Evolutionary conservation across 352 stramenopile species (phyloP), one percentile per base, ranked within the genome.

Genomic region (Globisporangium splendens): DNA sequence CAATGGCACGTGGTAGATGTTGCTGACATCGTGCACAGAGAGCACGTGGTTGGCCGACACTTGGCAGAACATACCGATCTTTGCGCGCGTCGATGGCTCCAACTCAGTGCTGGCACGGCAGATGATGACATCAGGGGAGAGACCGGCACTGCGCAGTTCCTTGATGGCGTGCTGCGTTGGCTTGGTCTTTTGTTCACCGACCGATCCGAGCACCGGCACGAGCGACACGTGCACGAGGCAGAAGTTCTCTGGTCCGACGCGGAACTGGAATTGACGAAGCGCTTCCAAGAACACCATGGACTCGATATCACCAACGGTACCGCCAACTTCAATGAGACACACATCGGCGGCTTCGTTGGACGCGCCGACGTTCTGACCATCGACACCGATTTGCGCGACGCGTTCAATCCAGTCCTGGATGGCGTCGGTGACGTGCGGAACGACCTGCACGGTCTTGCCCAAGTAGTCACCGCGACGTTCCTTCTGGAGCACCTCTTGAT

Each of bases 111-210:
- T 95, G 49, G 72, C 78, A 22, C 97, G 86, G 76, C 97, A 99
- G 62, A 99, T 98, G 61, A 99, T 98, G 10, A 99, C 85, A 52
- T 98, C 93, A 0, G 98, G 97, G 50, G 86, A 92, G 10, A 99
- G 74, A 56, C 98, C 98, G 17, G 98, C 83, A 21, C 79, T 96
- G 35, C 97, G 80, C 51, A 99, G 86, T 80, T 99, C 97, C 66
- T 98, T 98, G 62, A 99, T 98, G 17, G 95, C 96, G 77, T 99
- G 98, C 83, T 99, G 98, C 44, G 98, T 99, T 0, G 98, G 98
- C 83, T 99, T 99, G 17, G 98, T 99, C 84, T 99, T 99, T 83
- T 99, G 97, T 79, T 99, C 98, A 38, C 97, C 96, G 17, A 98
- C 96, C n/a, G 86, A 97, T 3, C 96, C 96, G 31, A 99, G 88